These are phyloP conservation scores for Coniosporium tulheliwenetii DNA, from an alignment of 2,329 filamentous ascomycete genomes.

Conservation along the genomic window DNA sequence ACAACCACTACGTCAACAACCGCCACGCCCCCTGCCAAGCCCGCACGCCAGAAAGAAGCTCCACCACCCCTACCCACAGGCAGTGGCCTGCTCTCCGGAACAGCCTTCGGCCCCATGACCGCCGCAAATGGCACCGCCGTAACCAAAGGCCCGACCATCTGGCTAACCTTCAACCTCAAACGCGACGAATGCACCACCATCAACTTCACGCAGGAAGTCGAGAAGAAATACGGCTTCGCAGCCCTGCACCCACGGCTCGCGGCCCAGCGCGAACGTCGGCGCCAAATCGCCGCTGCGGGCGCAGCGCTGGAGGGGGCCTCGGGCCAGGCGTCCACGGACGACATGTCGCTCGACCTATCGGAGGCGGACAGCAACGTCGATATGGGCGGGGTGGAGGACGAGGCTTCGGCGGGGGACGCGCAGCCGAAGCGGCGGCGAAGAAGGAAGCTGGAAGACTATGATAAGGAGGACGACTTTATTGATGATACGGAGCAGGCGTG, in stretches of 20 bases:
- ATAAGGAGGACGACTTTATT: conserved; percentile 52
- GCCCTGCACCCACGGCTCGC: conserved; percentile 84
- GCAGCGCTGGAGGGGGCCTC: conserved; percentile 67
- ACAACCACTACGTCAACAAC: conserved; percentile 14
- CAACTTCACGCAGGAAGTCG: conserved; percentile 87
- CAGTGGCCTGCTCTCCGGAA: conserved; percentile 47
- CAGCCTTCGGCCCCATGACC: conserved; percentile 37
- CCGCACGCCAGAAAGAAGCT: conserved; percentile 36
- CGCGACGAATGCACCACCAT: conserved; percentile 80
- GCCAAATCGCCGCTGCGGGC: conserved; percentile 76
- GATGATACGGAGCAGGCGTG: conserved; percentile 91
- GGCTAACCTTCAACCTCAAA: conserved; percentile 66
- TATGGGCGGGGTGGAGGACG: conserved; percentile 49
- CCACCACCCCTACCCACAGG: conserved; percentile 43
- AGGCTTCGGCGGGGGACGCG: conserved; percentile 23
- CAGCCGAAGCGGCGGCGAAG: conserved; percentile 56
- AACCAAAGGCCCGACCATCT: conserved; percentile 54
- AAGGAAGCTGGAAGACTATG: conserved; percentile 55
- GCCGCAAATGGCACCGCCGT: conserved; percentile 25
- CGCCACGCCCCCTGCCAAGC: conserved; percentile 39
- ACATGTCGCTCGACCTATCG: conserved; percentile 60
- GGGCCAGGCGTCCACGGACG: conserved; percentile 47
- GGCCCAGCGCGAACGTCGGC: conserved; percentile 72
- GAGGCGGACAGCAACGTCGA: conserved; percentile 77
- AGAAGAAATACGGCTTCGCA: conserved; percentile 88